Percentiles rank a stretch among this genome's conserved stretches.
phyloP scores from a whole-genome alignment of 305 asterid genomes.

The Rubia peregrina region DNA sequence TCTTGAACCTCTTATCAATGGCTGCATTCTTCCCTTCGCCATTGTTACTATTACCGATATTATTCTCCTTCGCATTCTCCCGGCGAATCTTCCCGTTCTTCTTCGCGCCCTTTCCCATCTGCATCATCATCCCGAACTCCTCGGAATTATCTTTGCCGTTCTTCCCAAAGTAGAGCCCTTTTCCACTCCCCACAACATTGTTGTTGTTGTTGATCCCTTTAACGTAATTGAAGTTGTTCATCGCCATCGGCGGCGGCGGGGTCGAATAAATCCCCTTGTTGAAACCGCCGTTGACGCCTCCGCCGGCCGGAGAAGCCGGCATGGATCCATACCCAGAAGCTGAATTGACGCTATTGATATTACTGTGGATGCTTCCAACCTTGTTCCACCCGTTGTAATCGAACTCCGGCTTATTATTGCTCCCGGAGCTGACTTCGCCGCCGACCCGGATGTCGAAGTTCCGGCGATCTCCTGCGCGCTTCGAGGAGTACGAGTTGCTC shows the following conservation, averaged over 20 bases:
- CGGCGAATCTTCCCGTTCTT: conserved; percentile 42
- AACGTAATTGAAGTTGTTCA: conserved; percentile 32
- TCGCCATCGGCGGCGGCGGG: conserved; percentile 20
- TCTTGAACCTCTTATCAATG: conserved; percentile 85
- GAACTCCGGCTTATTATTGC: conserved; percentile 30
- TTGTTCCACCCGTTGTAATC: conserved; percentile 48
- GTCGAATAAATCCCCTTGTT: conserved; percentile 66
- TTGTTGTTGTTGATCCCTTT: conserved; percentile 49
- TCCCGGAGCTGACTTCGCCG: conserved; percentile 25
- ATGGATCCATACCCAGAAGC: conserved; percentile 31
- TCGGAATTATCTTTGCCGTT: conserved; percentile 40
- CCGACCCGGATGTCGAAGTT: conserved; percentile 73
- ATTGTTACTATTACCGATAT: too few relatives aligned
- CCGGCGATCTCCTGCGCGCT: conserved; percentile 63
- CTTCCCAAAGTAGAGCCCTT: conserved; percentile 31
- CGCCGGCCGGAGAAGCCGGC: conserved; percentile 19
- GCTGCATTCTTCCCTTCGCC: conserved; percentile 41
- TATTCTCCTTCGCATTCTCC: conserved; percentile 37
- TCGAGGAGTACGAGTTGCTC: conserved; percentile 63
- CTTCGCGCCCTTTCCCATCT: conserved; percentile 52
- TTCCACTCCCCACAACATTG: conserved; percentile 40
- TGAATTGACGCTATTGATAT: conserved; percentile 9
- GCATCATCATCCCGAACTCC: conserved; percentile 22
- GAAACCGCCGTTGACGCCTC: conserved; percentile 79
- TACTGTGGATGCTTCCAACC: background rate